Base-by-base conservation (phyloP, 2,329 filamentous ascomycete genomes). In the Calonectria pteridis region DNA sequence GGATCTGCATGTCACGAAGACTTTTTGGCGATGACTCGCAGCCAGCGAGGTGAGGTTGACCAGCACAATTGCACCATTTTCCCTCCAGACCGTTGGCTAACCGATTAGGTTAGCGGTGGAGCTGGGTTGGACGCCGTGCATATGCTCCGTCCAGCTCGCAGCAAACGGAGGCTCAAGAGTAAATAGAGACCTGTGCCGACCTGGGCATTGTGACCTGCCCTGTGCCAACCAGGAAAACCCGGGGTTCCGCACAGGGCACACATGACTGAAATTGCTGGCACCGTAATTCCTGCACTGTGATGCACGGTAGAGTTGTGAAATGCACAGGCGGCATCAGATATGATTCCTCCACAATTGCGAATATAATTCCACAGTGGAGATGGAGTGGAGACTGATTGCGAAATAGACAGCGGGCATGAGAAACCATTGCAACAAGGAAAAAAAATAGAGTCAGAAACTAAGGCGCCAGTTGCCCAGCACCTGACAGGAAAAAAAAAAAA, bases 1-100 rank as follows among this genome's bases (percentile, higher is more conserved):
- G 68, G 77, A 77, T 80, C 77, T 78, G 78, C 77, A 77, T 73
- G 75, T 75, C 74, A 77, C 71, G 69, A 76, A 78, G 77, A 77
- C 77, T 71, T 66, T 64, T 77, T 77, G 72, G 70, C 49, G 75
- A 80, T 80, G 77, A 79, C 78, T 80, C 75, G 78, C 76, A 80
- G 76, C 46, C 69, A 70, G 65, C 73, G 66, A 80, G 78, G 74
- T 78, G 77, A 80, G 66, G 71, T 73, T 59, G 58, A 33, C 66
- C 58, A 69, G 65, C 40, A 69, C 59, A 73, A 73, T 73, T 73
- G 71, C 66, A 73, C 71, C 66, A 73, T 73, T 67, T 58, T 59
- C 37, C 37, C 50, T 67, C 20, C 40, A 77, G 72, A 79, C 75
- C 68, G 67, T 71, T 72, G 77, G 73, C 67, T 69, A 67, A 74